These are phyloP conservation scores for Geotrichum siamense DNA, from an alignment of 1,139 yeast genomes.

Conservation along the genomic window DNA sequence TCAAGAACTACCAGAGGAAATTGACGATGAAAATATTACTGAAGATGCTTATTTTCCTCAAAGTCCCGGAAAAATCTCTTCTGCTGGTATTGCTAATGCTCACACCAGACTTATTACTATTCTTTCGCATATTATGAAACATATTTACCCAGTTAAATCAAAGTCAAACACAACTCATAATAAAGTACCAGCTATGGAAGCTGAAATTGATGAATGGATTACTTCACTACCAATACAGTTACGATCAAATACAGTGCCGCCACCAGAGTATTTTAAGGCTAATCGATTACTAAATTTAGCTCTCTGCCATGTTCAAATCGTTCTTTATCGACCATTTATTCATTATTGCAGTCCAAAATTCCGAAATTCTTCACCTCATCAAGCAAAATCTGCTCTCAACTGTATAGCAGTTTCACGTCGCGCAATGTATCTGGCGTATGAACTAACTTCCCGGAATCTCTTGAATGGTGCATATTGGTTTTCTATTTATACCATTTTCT, in stretches of 20 bases:
- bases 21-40: slow-evolving; percentile 83
- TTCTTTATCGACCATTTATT: slow-evolving; percentile 82
- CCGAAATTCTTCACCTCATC: slow-evolving; percentile 43
- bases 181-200: slow-evolving; percentile 64
- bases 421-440: slow-evolving; percentile 76
- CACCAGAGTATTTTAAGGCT: slow-evolving; percentile 63
- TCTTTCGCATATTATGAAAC: slow-evolving; percentile 48
- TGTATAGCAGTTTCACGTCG: slow-evolving; percentile 80
- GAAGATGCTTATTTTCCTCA: slow-evolving; percentile 43
- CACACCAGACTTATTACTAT: slow-evolving; percentile 67
- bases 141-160: slow-evolving; percentile 48
- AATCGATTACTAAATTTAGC: slow-evolving; percentile 70
- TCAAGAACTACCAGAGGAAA: slow-evolving; percentile 75
- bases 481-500: slow-evolving; percentile 81
- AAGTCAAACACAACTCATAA: slow-evolving; percentile 41
- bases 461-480: slow-evolving; percentile 90
- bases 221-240: slow-evolving; percentile 64
- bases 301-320: slow-evolving; percentile 75
- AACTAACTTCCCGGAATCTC: slow-evolving; percentile 66
- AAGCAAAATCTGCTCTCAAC: slow-evolving; percentile 56
- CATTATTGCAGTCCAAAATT: slow-evolving; percentile 57
- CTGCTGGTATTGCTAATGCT: slow-evolving; percentile 79
- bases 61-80: slow-evolving; percentile 45
- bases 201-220: slow-evolving; percentile 70
- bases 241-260: slow-evolving; percentile 57